Evolutionary conservation across 306 rosid genomes (phyloP).

Genomic region (Pterocarpus macrocarpus): DNA sequence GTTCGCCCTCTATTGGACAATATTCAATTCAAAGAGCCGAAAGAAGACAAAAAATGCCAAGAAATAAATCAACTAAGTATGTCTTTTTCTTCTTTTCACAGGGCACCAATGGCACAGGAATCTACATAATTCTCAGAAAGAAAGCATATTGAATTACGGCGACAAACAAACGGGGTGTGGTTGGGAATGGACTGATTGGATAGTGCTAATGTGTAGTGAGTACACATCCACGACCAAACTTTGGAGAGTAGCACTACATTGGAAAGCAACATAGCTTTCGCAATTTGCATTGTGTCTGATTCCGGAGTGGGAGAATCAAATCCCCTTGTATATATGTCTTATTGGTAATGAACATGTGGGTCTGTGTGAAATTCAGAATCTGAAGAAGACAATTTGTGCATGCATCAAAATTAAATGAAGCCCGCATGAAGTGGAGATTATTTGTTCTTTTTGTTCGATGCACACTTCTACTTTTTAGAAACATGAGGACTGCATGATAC

Average conservation of each 20-base stretch:
- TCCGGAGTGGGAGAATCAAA: background rate
- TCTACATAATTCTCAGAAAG: slow-evolving; percentile 25
- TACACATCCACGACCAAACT: slow-evolving; percentile 10
- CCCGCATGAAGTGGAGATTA: background rate
- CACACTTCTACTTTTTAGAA: background rate
- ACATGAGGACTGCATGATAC: slow-evolving; percentile 1
- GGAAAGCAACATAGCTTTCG: slow-evolving; percentile 31
- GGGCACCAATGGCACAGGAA: slow-evolving; percentile 12
- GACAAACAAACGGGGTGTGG: background rate
- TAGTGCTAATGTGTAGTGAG: background rate
- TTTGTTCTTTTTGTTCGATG: slow-evolving; percentile 23
- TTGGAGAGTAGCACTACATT: background rate
- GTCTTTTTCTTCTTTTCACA: slow-evolving; percentile 33
- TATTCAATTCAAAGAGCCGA: slow-evolving; percentile 10
- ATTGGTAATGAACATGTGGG: slow-evolving; percentile 46
- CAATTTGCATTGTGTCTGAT: slow-evolving; percentile 37
- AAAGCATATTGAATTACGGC: background rate
- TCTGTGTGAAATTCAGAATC: slow-evolving; percentile 15
- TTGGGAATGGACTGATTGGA: background rate
- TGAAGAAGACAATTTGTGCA: slow-evolving; percentile 28
- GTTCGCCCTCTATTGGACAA: background rate
- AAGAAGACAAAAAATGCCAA: background rate
- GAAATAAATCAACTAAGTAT: background rate
- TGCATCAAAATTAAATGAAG: slow-evolving; percentile 28
- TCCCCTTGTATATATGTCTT: slow-evolving; percentile 18